Conservation (phyloP, 495 filamentous ascomycete species). For the Penicillium angulare region DNA sequence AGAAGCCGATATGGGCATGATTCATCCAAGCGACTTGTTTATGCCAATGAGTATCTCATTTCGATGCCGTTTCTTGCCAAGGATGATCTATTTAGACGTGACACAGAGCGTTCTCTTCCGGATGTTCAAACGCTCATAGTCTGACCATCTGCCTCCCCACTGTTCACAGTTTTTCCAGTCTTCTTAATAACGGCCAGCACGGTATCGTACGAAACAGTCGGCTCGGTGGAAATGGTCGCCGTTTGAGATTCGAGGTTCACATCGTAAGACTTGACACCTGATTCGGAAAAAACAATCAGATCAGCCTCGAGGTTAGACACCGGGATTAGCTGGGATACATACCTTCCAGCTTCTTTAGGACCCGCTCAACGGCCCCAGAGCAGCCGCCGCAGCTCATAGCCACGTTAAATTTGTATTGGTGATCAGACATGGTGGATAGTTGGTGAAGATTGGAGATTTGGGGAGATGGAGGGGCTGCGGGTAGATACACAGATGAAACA, state of each 20-base stretch:
- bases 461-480: not conserved
- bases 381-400: slow-evolving; percentile 68
- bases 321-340: too few relatives aligned
- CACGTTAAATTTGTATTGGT: slow-evolving; percentile 70
- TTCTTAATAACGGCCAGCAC: slow-evolving; percentile 89
- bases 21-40: too few relatives aligned
- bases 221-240: slow-evolving; percentile 67
- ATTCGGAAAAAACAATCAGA: not conserved
- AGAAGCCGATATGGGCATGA: not conserved
- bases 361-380: slow-evolving; percentile 76
- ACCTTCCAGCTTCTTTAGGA: slow-evolving; percentile 95
- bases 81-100: too few relatives aligned
- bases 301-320: not conserved
- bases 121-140: slow-evolving; percentile 33
- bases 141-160: slow-evolving; percentile 60
- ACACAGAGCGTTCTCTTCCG: too few relatives aligned
- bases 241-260: slow-evolving; percentile 83
- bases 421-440: slow-evolving; percentile 53
- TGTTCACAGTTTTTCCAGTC: slow-evolving; percentile 88
- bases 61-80: too few relatives aligned
- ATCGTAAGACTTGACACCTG: slow-evolving; percentile 83
- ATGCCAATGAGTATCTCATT: too few relatives aligned
- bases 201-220: slow-evolving; percentile 66
- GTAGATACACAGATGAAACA: not conserved
- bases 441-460: slow-evolving; percentile 1